Percentiles rank a stretch among this genome's conserved stretches.
Evolutionary conservation across 805 yeast genomes (phyloP).

Genomic region (Groenewaldozyma tartarivorans): DNA sequence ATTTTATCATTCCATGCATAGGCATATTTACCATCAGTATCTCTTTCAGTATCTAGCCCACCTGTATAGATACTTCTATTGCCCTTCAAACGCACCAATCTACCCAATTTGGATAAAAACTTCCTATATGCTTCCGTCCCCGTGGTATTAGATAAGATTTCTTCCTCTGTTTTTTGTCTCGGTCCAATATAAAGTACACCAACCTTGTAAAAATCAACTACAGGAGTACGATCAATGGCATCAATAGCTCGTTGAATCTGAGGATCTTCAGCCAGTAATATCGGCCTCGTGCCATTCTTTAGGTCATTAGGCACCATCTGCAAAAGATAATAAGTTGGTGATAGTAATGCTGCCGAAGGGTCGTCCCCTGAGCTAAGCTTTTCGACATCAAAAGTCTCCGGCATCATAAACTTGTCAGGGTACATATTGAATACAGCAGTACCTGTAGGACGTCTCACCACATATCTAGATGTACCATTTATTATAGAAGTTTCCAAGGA

Average conservation of each 20-base stretch:
- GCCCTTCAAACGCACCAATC: conserved; percentile 45
- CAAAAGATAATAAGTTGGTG: conserved; percentile 41
- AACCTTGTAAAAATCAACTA: conserved; percentile 66
- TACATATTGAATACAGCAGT: conserved; percentile 37
- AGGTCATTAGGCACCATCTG: conserved; percentile 41
- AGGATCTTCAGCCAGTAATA: conserved; percentile 43
- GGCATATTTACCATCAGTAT: conserved; percentile 68
- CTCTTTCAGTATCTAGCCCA: conserved; percentile 64
- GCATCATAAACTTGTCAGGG: conserved; percentile 15
- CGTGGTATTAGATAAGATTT: conserved; percentile 50
- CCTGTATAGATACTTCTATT: conserved; percentile 52
- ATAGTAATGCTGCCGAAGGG: conserved; percentile 15
- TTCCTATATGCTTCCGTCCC: conserved; percentile 58
- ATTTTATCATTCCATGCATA: conserved; percentile 63
- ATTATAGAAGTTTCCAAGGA: conserved; percentile 44
- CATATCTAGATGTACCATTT: conserved; percentile 42
- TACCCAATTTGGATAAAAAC: conserved; percentile 53
- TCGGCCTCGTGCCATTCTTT: conserved; percentile 31
- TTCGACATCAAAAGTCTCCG: conserved; percentile 6
- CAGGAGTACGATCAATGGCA: conserved; percentile 65
- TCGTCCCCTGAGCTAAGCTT: background rate
- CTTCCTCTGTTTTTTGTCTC: conserved; percentile 52
- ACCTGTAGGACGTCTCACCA: conserved; percentile 62
- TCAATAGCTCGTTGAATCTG: conserved; percentile 43
- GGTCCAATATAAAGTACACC: conserved; percentile 71